Conservation (phyloP, 2,329 filamentous ascomycete species). For the Stachybotrys chartarum region DNA sequence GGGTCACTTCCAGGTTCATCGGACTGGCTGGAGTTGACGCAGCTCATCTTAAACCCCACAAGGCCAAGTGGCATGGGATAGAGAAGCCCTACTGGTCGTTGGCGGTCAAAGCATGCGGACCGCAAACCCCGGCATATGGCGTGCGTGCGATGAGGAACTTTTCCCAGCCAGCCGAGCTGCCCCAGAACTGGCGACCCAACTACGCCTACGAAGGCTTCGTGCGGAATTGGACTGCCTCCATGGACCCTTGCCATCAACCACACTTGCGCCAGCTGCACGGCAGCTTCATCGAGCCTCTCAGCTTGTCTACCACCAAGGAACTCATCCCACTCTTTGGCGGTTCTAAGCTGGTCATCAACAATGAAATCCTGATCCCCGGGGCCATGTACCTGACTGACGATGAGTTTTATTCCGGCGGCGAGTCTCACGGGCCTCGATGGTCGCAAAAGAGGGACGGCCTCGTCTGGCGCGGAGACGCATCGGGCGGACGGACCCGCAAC, state of each 20-base stretch:
- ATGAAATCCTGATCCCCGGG: constrained; percentile 57
- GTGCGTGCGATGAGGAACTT: constrained; percentile 22
- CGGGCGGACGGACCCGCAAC: constrained; percentile 45
- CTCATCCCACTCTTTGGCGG: constrained; percentile 56
- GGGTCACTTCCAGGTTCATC: constrained; percentile 36
- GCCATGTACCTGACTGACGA: constrained; percentile 58
- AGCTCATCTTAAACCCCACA: constrained; percentile 25
- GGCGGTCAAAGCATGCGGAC: constrained; percentile 48
- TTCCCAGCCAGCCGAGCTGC: constrained; percentile 23
- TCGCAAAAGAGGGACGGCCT: constrained; percentile 45
- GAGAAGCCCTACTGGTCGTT: constrained; percentile 53
- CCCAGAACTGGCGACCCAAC: constrained; percentile 22
- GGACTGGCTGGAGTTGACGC: constrained; percentile 29
- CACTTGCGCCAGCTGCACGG: constrained; percentile 44
- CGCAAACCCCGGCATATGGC: constrained; percentile 40
- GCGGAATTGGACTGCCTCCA: constrained; percentile 49
- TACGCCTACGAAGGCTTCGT: constrained; percentile 42
- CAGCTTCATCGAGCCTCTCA: constrained; percentile 47
- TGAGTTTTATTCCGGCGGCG: constrained; percentile 50
- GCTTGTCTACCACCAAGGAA: constrained; percentile 42
- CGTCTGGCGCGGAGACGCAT: constrained; percentile 60
- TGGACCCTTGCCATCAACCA: constrained; percentile 53
- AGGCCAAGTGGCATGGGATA: constrained; percentile 38
- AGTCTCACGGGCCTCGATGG: constrained; percentile 50
- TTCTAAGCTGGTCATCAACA: constrained; percentile 56